A percentile compares a stretch with the other conserved stretches of the same genome.
Conservation (phyloP, 2,329 filamentous ascomycete species). For the Diaporthe sp. region DNA sequence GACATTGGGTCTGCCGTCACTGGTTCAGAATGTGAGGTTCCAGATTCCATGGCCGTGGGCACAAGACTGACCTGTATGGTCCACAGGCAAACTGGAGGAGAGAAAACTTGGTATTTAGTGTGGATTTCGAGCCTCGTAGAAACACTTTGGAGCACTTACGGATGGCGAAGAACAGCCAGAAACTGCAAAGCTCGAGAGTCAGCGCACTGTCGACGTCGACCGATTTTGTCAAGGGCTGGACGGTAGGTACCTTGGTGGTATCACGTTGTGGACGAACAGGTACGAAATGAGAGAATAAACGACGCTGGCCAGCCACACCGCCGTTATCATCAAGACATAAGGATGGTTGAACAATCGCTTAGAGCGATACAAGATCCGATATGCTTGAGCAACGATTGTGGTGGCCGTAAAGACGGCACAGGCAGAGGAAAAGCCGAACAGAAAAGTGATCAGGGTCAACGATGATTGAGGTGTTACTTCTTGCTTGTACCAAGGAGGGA, state of each 20-base stretch:
- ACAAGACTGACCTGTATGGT: slow-evolving; percentile 44
- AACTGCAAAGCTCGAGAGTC: slow-evolving; percentile 44
- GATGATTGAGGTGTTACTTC: slow-evolving; percentile 7
- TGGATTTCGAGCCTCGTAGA: not conserved
- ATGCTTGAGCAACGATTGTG: slow-evolving; percentile 53
- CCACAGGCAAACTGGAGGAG: slow-evolving; percentile 48
- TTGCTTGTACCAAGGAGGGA: slow-evolving; percentile 27
- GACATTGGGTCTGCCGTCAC: slow-evolving; percentile 56
- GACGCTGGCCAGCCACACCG: slow-evolving; percentile 50
- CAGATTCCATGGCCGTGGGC: not conserved
- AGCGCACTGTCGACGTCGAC: slow-evolving; percentile 20
- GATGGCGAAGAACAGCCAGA: slow-evolving; percentile 45
- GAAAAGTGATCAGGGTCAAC: slow-evolving; percentile 43
- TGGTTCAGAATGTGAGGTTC: not conserved
- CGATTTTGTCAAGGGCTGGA: slow-evolving; percentile 15
- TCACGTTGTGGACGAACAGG: slow-evolving; percentile 50
- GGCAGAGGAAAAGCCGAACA: slow-evolving; percentile 52
- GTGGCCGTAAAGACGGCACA: slow-evolving; percentile 50
- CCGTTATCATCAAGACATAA: slow-evolving; percentile 57
- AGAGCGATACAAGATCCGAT: slow-evolving; percentile 46
- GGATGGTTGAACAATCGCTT: slow-evolving; percentile 45
- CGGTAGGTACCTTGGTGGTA: slow-evolving; percentile 48
- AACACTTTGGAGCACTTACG: slow-evolving; percentile 38
- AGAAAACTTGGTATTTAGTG: not conserved
- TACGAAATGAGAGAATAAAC: slow-evolving; percentile 50